phyloP scores from a whole-genome alignment of 139 green algal genomes.

The Deuterostichococcus epilithicus region DNA sequence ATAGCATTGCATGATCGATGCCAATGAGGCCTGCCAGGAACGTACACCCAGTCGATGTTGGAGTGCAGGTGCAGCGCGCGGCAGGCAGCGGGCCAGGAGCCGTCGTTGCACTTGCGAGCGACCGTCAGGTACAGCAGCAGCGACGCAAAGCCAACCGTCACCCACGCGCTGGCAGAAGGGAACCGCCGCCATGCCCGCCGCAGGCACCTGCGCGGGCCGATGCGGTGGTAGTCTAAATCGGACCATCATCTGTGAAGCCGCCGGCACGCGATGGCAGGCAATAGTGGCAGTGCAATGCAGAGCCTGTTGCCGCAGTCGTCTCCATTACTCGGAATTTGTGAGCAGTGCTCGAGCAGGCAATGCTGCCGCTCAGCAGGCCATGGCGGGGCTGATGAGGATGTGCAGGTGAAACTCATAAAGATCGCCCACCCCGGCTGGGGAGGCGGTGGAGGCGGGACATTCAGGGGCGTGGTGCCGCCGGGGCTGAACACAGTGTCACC shows the following conservation, averaged over 20 bases:
- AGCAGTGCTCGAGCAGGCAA: too few species aligned
- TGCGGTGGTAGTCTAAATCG: neutral
- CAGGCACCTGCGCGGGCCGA: neutral
- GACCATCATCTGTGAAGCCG: too few species aligned
- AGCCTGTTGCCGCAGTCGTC: too few species aligned
- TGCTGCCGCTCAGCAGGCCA: too few species aligned
- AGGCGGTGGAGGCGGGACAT: neutral
- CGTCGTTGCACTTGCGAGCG: neutral
- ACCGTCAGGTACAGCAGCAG: neutral
- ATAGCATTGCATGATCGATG: neutral
- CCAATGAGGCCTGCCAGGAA: neutral
- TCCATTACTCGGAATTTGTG: too few species aligned
- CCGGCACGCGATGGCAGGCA: too few species aligned
- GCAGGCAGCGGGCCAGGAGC: neutral
- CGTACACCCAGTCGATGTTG: neutral
- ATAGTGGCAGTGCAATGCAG: too few species aligned
- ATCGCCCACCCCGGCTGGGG: neutral
- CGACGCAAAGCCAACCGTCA: neutral
- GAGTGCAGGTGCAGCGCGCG: neutral
- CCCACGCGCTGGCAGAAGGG: neutral
- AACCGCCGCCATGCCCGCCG: neutral
- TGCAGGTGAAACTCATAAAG: too few species aligned
- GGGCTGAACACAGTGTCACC: neutral
- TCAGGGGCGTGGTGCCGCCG: neutral
- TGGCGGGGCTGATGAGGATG: too few species aligned